These are phyloP conservation scores for Pseudogymnoascus sp. DNA, from an alignment of 2,329 filamentous ascomycete genomes.

Conservation along the genomic window DNA sequence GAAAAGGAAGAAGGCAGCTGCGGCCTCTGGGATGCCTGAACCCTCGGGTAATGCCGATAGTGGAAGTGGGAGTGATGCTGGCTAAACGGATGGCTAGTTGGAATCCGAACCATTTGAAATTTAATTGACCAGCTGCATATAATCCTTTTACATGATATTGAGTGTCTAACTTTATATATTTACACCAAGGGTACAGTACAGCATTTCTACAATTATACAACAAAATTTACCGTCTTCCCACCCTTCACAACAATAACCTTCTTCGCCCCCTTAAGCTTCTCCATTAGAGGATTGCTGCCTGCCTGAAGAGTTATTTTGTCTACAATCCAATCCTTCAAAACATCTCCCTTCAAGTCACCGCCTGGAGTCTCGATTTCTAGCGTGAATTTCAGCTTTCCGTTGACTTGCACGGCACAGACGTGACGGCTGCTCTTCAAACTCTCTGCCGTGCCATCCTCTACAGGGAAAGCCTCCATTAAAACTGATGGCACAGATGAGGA, in stretches of 20 bases:
- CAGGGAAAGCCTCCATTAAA: conserved; percentile 49
- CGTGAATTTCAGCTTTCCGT: conserved; percentile 66
- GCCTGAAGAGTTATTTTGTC: conserved; percentile 49
- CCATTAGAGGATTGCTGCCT: conserved; percentile 32
- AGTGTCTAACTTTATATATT: background rate
- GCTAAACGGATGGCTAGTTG: background rate
- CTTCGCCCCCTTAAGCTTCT: conserved; percentile 44
- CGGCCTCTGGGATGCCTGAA: background rate
- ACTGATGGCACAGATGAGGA: conserved; percentile 32
- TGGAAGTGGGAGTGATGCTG: background rate
- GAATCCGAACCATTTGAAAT: background rate
- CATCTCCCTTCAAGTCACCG: conserved; percentile 32
- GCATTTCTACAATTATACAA: conserved; percentile 32
- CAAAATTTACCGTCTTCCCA: conserved; percentile 68
- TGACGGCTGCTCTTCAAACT: conserved; percentile 40
- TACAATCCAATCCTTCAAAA: conserved; percentile 52
- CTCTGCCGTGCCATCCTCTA: conserved; percentile 40
- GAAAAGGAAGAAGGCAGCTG: conserved; percentile 8
- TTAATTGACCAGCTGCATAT: background rate
- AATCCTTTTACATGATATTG: background rate
- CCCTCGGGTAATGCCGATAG: background rate
- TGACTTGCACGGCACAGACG: conserved; percentile 63
- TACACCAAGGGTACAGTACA: background rate
- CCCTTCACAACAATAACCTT: conserved; percentile 58
- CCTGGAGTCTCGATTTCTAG: conserved; percentile 52